These are phyloP conservation scores for Tetrapisispora iriomotensis DNA, from an alignment of 805 yeast genomes.

Conservation along the genomic window DNA sequence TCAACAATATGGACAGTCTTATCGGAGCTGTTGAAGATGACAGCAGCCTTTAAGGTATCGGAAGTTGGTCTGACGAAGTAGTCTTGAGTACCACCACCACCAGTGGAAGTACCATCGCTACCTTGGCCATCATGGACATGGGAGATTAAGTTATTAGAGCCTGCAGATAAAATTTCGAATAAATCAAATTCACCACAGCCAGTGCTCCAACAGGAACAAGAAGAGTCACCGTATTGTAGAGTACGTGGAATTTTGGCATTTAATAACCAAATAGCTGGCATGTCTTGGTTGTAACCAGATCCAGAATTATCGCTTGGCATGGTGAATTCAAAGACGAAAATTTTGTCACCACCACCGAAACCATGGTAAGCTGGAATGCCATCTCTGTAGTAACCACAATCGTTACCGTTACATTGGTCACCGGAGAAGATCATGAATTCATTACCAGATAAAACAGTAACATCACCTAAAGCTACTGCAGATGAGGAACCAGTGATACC, in stretches of 20 bases:
- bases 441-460: conserved; percentile 56
- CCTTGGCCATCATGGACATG: conserved; percentile 66
- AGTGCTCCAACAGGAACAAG: conserved; percentile 92
- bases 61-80: conserved; percentile 79
- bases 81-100: conserved; percentile 81
- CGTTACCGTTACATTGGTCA: conserved; percentile 43
- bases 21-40: conserved; percentile 49
- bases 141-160: conserved; percentile 63
- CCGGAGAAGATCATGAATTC: conserved; percentile 82
- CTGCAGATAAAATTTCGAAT: conserved; percentile 76
- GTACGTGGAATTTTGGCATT: conserved; percentile 97
- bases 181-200: conserved; percentile 98
- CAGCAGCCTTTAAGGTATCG: conserved; percentile 82
- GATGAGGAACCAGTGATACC: conserved; percentile 64
- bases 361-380: conserved; percentile 93
- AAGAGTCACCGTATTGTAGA: conserved; percentile 73
- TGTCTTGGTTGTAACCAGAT: conserved; percentile 57
- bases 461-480: conserved; percentile 60
- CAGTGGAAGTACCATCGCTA: conserved; percentile 6
- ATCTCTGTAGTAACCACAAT: conserved; percentile 79
- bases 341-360: conserved; percentile 72
- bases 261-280: conserved; percentile 97
- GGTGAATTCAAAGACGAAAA: conserved; percentile 84
- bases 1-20: conserved; percentile 45
- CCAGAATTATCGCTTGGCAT: conserved; percentile 71